These are phyloP conservation scores for Amborella trichopoda DNA, from an alignment of 164 flowering plant genomes.

Conservation along the genomic window DNA sequence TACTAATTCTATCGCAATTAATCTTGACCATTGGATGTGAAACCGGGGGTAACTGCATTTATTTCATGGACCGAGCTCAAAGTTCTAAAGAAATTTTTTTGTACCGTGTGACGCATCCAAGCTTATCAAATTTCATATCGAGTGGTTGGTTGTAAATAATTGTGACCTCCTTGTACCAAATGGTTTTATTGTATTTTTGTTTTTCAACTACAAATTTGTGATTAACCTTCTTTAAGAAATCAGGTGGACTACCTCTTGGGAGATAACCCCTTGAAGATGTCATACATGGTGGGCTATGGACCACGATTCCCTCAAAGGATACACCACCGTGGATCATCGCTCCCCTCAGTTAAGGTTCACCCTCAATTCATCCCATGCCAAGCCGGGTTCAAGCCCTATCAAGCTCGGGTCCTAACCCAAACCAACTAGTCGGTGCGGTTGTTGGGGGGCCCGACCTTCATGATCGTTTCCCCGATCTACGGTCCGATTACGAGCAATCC, in stretches of 20 bases:
- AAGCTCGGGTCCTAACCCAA: slow-evolving; percentile 64
- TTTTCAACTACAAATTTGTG: neutral
- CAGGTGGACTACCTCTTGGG: slow-evolving; percentile 89
- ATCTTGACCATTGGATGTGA: no score
- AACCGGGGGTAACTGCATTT: no score
- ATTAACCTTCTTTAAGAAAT: neutral
- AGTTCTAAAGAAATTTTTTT: no score
- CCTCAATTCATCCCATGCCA: slow-evolving; percentile 73
- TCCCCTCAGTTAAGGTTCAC: slow-evolving; percentile 54
- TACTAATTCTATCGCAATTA: no score
- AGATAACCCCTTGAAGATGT: slow-evolving; percentile 75
- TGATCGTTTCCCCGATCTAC: slow-evolving; percentile 59
- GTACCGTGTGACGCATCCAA: neutral
- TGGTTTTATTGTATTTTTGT: neutral
- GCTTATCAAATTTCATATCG: neutral
- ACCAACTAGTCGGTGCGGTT: slow-evolving; percentile 62
- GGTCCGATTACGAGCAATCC: slow-evolving; percentile 73
- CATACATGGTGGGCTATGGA: slow-evolving; percentile 95
- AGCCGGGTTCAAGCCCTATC: slow-evolving; percentile 41
- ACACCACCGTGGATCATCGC: slow-evolving; percentile 88
- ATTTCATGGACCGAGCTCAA: no score
- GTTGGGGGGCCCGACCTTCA: slow-evolving; percentile 75
- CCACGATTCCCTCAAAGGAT: slow-evolving; percentile 60
- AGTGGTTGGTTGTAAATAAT: neutral
- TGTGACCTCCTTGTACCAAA: no score